These are phyloP conservation scores for Talaromyces sp. DNA, from an alignment of 2,329 filamentous ascomycete genomes.

Conservation along the genomic window DNA sequence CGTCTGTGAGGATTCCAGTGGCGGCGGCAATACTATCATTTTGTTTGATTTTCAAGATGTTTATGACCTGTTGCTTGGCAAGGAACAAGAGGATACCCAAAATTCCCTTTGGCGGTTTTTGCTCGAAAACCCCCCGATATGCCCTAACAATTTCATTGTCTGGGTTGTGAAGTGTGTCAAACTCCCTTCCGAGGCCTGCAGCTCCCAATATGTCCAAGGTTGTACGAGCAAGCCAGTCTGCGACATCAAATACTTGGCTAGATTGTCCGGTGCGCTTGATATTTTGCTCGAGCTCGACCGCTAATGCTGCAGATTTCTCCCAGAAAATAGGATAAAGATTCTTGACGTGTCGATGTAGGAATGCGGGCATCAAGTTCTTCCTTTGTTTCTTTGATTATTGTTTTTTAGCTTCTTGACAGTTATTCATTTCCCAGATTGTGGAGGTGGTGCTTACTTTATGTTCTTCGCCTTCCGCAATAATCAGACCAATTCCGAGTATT, in stretches of 20 bases:
- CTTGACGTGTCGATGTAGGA: constrained; percentile 72
- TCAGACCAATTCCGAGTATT: constrained; percentile 31
- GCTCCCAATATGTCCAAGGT: constrained; percentile 49
- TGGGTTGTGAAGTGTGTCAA: constrained; percentile 58
- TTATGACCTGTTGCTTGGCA: background rate
- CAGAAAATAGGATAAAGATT: constrained; percentile 75
- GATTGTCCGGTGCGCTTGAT: background rate
- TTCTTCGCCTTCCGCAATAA: constrained; percentile 77
- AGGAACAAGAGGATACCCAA: background rate
- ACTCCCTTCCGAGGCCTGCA: constrained; percentile 64
- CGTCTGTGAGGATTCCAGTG: background rate
- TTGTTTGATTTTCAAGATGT: background rate
- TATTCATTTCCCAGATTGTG: background rate
- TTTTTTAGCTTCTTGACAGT: background rate
- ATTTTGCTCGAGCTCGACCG: constrained; percentile 25
- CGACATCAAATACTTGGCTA: constrained; percentile 35
- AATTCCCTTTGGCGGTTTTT: constrained; percentile 2
- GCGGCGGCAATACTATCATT: constrained; percentile 8
- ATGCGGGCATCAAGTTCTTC: constrained; percentile 70
- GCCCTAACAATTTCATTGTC: constrained; percentile 50
- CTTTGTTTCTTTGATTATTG: constrained; percentile 47
- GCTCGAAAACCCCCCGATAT: constrained; percentile 10
- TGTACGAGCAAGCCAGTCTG: constrained; percentile 58
- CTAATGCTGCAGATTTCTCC: constrained; percentile 64
- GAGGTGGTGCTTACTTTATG: constrained; percentile 55